A percentile compares a stretch with the other conserved stretches of the same genome.
Conservation (phyloP, 352 stramenopile genomes). For the Phytopythium oedochilum region DNA sequence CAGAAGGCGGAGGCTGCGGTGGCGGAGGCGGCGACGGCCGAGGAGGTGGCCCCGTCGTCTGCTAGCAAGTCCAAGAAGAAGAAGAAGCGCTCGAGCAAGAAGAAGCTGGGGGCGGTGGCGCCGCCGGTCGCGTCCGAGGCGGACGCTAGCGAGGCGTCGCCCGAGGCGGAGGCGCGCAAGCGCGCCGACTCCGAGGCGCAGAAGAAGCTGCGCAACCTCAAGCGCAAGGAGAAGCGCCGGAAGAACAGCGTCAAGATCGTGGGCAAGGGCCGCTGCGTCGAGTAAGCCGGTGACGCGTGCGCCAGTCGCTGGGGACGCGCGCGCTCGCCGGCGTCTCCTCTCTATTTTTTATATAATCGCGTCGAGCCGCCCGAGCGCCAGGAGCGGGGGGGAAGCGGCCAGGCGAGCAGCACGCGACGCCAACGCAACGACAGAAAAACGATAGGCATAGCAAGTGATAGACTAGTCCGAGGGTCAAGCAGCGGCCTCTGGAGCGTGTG, state of each 20-base stretch:
- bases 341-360: constrained; percentile 3
- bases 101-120: constrained; percentile 15
- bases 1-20: constrained; percentile 9
- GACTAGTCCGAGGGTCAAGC: background rate
- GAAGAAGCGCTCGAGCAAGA: constrained; percentile 28
- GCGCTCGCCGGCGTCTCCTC: background rate
- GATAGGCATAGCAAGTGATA: constrained; percentile 2
- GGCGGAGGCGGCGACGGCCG: constrained; percentile 15
- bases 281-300: too few relatives aligned
- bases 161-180: constrained; percentile 23
- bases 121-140: too few relatives aligned
- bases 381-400: too few relatives aligned
- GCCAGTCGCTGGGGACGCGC: too few relatives aligned
- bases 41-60: constrained; percentile 2
- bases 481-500: background rate
- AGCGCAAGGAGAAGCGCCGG: constrained; percentile 76
- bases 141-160: constrained; percentile 31
- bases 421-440: background rate
- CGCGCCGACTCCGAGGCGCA: constrained; percentile 45
- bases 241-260: constrained; percentile 59
- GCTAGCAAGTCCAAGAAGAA: constrained; percentile 29
- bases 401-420: background rate
- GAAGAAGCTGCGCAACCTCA: constrained; percentile 64
- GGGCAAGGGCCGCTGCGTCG: constrained; percentile 17
- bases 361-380: too few relatives aligned